A percentile compares a stretch with the other conserved stretches of the same genome.
Conservation (phyloP, 148 eudicot species). For the Vaccinium myrtillus region DNA sequence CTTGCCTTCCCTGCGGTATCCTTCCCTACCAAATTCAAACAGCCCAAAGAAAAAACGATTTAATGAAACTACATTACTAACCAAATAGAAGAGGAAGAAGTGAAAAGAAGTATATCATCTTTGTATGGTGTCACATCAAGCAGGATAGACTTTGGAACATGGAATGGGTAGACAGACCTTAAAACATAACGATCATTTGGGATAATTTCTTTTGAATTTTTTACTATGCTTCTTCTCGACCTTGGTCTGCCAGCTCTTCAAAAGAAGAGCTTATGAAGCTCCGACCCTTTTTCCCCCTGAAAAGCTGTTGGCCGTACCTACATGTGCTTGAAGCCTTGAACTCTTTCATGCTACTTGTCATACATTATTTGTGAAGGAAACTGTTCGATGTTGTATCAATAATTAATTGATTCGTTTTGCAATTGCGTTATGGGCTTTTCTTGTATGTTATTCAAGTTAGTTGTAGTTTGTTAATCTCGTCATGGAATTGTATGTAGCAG, state of each 20-base stretch:
- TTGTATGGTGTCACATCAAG: background rate
- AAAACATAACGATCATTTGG: background rate
- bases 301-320: background rate
- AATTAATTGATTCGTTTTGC: background rate
- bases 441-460: background rate
- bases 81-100: background rate
- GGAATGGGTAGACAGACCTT: background rate
- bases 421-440: background rate
- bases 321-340: background rate
- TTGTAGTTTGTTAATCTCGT: slow-evolving; percentile 1
- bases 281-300: background rate
- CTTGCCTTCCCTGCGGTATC: slow-evolving; percentile 80
- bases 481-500: slow-evolving; percentile 34
- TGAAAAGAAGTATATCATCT: background rate
- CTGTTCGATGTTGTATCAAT: background rate
- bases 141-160: background rate
- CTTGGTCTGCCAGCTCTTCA: background rate
- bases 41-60: background rate
- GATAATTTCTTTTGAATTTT: background rate
- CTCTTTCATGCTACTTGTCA: background rate
- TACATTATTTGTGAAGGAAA: background rate
- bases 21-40: background rate
- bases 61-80: background rate
- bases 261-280: background rate
- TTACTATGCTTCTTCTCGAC: background rate